Evolutionary conservation across 140 eudicot genomes (phyloP).

Genomic region (Senecio squalidus): DNA sequence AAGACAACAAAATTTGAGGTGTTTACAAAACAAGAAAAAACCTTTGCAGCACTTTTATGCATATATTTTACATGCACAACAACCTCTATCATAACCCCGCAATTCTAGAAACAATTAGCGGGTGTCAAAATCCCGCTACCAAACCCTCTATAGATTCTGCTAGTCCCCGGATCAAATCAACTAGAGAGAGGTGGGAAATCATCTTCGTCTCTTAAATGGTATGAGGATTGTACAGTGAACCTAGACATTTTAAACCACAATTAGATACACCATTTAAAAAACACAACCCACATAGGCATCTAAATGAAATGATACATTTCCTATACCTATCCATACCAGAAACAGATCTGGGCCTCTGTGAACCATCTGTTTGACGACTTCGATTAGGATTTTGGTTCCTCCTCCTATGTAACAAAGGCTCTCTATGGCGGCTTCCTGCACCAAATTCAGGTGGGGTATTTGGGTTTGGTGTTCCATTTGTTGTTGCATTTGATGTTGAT

Average conservation of each 20-base stretch:
- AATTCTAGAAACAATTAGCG: not conserved
- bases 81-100: constrained; percentile 16
- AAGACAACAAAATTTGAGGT: constrained; percentile 15
- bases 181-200: constrained; percentile 39
- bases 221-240: constrained; percentile 30
- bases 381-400: constrained; percentile 23
- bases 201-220: constrained; percentile 36
- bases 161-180: constrained; percentile 11
- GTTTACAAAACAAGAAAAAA: not conserved
- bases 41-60: constrained; percentile 15
- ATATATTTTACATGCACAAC: constrained; percentile 34
- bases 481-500: constrained; percentile 24
- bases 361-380: constrained; percentile 18
- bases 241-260: constrained; percentile 21
- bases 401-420: constrained; percentile 29
- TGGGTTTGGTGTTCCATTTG: constrained; percentile 1
- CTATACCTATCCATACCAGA: constrained; percentile 46
- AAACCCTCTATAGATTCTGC: not conserved
- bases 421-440: constrained; percentile 13
- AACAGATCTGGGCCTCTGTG: constrained; percentile 39
- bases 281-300: not conserved
- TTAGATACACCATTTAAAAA: not conserved
- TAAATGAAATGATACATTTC: constrained; percentile 26
- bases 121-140: constrained; percentile 1
- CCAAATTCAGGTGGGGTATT: constrained; percentile 5